Evolutionary conservation across 345 rosid species (phyloP).

Genomic region (Hypericum androsaemum): DNA sequence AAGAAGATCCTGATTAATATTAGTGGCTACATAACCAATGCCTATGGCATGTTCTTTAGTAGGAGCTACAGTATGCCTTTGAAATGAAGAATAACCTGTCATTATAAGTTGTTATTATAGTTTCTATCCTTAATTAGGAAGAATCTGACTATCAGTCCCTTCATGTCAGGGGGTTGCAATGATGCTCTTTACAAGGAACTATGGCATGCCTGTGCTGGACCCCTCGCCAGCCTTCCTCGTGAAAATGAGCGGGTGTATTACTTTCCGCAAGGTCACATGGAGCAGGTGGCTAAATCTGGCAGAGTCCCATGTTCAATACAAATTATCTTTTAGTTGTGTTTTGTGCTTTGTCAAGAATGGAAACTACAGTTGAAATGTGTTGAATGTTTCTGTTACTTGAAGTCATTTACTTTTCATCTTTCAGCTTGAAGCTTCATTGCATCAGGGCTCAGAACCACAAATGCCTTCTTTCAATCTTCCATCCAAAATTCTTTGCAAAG

Average conservation of each 20-base stretch:
- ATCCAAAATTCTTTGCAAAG: constrained; percentile 92
- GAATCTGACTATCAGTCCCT: too few relatives aligned
- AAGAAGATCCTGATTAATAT: too few relatives aligned
- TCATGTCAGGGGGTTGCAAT: constrained; percentile 33
- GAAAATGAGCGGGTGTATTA: constrained; percentile 96
- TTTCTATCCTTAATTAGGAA: too few relatives aligned
- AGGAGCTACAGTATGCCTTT: too few relatives aligned
- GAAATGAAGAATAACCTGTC: too few relatives aligned
- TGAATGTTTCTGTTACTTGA: background rate
- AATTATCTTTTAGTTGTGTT: background rate
- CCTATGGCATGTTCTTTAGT: too few relatives aligned
- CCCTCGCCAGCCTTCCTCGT: constrained; percentile 82
- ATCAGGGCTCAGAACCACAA: constrained; percentile 66
- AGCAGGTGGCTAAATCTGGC: constrained; percentile 47
- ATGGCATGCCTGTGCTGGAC: constrained; percentile 99
- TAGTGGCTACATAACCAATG: too few relatives aligned
- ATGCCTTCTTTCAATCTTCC: constrained; percentile 82
- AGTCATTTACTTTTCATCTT: background rate
- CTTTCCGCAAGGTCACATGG: constrained; percentile 99
- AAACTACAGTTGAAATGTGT: constrained; percentile 1
- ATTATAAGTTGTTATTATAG: too few relatives aligned
- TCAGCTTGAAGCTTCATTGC: constrained; percentile 93
- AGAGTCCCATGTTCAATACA: background rate
- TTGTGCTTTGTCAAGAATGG: background rate
- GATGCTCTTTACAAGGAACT: constrained; percentile 75